Evolutionary conservation across 345 rosid species (phyloP), one percentile per base, ranked within the genome.

Genomic region (Citrus hindsii): DNA sequence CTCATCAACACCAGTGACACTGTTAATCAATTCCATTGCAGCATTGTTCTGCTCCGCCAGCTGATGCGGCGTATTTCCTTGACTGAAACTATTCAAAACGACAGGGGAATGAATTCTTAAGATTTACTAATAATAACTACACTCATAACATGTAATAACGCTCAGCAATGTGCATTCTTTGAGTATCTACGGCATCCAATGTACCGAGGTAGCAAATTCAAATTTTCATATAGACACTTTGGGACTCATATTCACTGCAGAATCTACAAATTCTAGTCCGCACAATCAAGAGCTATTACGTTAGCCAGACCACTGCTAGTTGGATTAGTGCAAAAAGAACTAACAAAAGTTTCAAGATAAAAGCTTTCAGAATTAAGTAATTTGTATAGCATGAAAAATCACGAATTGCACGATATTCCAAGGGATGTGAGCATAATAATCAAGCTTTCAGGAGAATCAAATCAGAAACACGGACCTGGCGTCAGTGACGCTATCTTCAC

Each of bases 21-120:
- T 90, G 79, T 87, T 89, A 63, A 96, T 96, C 92, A 94, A 84
- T 81, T 94, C 94, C 93, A 96, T 92, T 0, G 97, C 91, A 64
- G 95, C 88, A 88, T 80, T 90, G 81, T 85, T 90, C 84, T 90
- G 95, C 61, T 90, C 94, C 21, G 58, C 40, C n/a, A 77, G 74
- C 61, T 81, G 85, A 60, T 87, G 94, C 28, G 84, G 92, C 10
- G 84, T 79, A 84, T 94, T 86, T 30, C 79, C 92, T 84, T 89
- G 94, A 82, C 99, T 96, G 89, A 73, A 83, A 74, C 10, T 77
- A 69, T 40, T 35, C 40, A 35, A 71, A 59, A 55, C 16, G 68
- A 78, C 4, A 73, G 33, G 14, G 42, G 66, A 40, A 60, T 21
- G 71, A 42, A 28, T 69, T 38, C 13, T 24, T 37, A 13, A 56